phyloP scores from a whole-genome alignment of 2,329 filamentous ascomycete species.

The Fusarium phyllophilum region DNA sequence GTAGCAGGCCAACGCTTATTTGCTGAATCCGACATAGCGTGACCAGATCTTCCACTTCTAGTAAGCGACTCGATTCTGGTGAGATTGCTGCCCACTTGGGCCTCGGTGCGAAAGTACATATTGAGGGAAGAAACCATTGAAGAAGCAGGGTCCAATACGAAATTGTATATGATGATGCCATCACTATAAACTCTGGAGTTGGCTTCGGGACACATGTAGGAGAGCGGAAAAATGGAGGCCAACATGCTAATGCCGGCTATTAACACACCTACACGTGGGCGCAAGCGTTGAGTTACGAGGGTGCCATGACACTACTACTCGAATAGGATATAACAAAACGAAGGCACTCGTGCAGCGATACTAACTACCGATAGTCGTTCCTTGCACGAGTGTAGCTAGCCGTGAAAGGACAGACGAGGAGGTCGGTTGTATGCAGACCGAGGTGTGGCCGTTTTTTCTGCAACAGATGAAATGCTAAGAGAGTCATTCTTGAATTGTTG shows the following conservation, averaged over 20 bases:
- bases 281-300: not conserved
- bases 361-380: not conserved
- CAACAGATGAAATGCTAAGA: not conserved
- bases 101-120: slow-evolving; percentile 26
- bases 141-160: not conserved
- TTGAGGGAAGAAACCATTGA: not conserved
- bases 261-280: slow-evolving; percentile 21
- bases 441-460: slow-evolving; percentile 6
- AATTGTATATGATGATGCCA: not conserved
- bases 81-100: slow-evolving; percentile 22
- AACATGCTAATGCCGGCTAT: slow-evolving; percentile 33
- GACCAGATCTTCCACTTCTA: slow-evolving; percentile 13
- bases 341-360: not conserved
- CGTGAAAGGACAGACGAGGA: not conserved
- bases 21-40: not conserved
- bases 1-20: not conserved
- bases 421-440: not conserved
- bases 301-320: slow-evolving; percentile 2
- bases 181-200: slow-evolving; percentile 1
- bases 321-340: slow-evolving; percentile 3
- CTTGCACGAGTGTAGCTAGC: not conserved
- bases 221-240: slow-evolving; percentile 37
- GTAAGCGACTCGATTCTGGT: slow-evolving; percentile 9
- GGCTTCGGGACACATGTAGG: slow-evolving; percentile 15
- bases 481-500: not conserved